Conservation (phyloP, 345 rosid genomes). For the Carallia brachiata region DNA sequence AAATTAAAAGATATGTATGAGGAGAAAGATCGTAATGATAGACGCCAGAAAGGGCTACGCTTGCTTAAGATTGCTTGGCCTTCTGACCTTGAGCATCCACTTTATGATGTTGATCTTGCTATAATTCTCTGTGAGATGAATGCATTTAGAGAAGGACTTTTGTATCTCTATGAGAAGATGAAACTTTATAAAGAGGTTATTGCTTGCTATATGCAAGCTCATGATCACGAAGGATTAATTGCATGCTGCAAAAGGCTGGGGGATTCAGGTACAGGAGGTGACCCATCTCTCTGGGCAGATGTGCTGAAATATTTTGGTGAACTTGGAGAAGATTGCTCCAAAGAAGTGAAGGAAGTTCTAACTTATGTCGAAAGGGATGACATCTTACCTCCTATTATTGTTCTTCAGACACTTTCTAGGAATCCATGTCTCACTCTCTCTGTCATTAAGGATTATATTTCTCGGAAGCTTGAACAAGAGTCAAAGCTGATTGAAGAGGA, state of each 20-base stretch:
- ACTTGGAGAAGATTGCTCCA: conserved; percentile 96
- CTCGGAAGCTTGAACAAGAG: conserved; percentile 93
- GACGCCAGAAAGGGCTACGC: conserved; percentile 67
- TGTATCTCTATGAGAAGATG: conserved; percentile 94
- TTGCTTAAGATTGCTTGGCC: conserved; percentile 82
- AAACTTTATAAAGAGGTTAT: conserved; percentile 92
- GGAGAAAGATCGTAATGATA: conserved; percentile 49
- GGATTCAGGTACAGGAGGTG: conserved; percentile 89
- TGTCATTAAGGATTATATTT: conserved; percentile 92
- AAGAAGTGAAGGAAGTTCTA: conserved; percentile 92
- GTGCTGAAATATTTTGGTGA: conserved; percentile 96
- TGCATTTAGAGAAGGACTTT: conserved; percentile 76
- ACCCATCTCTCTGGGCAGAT: conserved; percentile 97
- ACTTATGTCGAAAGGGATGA: conserved; percentile 88
- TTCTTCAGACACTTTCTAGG: conserved; percentile 85
- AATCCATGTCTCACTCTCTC: conserved; percentile 95
- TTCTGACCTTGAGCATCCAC: conserved; percentile 81
- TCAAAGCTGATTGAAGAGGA: conserved; percentile 94
- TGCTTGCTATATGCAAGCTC: conserved; percentile 97
- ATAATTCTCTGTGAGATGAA: conserved; percentile 96
- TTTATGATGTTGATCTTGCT: conserved; percentile 95
- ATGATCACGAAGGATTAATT: conserved; percentile 92
- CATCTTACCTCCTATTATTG: conserved; percentile 93
- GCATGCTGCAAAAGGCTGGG: conserved; percentile 95
- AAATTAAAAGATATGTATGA: conserved; percentile 36